Percentiles rank a stretch among this genome's conserved stretches.
Evolutionary conservation across 2,329 filamentous ascomycete genomes (phyloP).

Genomic region (Stagonosporopsis tanaceti): DNA sequence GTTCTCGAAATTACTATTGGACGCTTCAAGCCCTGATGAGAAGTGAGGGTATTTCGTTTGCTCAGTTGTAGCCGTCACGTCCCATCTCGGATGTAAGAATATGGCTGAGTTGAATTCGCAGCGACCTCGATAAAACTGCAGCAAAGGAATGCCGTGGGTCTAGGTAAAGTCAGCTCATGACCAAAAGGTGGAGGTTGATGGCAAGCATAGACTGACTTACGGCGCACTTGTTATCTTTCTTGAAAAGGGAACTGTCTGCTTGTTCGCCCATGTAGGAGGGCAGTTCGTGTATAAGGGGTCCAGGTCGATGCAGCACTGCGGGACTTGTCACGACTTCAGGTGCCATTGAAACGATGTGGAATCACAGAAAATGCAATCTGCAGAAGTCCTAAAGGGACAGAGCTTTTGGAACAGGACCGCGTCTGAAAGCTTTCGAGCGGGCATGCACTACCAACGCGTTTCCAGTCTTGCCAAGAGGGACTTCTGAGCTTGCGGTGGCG

Average conservation of each 20-base stretch:
- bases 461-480: neutral
- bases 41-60: neutral
- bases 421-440: neutral
- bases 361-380: neutral
- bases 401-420: neutral
- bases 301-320: neutral
- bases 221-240: neutral
- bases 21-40: neutral
- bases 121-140: neutral
- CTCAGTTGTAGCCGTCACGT: neutral
- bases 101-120: neutral
- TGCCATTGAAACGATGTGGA: neutral
- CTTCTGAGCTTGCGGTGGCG: neutral
- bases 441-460: neutral
- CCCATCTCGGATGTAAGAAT: neutral
- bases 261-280: neutral
- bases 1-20: neutral
- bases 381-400: neutral
- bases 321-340: neutral
- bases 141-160: neutral
- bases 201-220: neutral
- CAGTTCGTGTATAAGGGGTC: neutral
- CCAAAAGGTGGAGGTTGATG: neutral
- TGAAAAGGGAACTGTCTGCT: neutral
- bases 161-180: neutral